phyloP scores from a whole-genome alignment of 225 moss, liverwort and hornwort genomes.

The Antitrichia curtipendula region DNA sequence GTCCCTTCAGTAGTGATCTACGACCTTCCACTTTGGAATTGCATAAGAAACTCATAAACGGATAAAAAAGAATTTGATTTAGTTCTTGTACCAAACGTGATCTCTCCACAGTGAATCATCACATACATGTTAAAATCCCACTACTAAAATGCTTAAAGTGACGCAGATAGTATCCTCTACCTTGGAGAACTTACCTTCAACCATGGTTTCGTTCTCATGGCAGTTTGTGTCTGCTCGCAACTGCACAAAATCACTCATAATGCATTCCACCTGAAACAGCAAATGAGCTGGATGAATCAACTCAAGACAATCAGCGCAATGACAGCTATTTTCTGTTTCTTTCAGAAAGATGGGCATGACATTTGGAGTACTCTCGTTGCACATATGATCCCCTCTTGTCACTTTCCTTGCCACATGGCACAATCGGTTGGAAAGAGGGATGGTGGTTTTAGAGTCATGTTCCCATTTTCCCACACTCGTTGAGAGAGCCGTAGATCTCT shows the following conservation, averaged over 20 bases:
- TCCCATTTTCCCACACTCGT: neutral
- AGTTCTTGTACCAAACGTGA: neutral
- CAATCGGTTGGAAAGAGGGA: neutral
- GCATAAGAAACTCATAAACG: neutral
- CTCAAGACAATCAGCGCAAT: neutral
- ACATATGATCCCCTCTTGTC: neutral
- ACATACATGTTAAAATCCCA: neutral
- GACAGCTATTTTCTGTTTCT: neutral
- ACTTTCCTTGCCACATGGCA: neutral
- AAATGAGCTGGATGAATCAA: neutral
- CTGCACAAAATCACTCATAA: slow-evolving; percentile 95
- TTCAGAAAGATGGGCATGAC: neutral
- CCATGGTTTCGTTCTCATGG: slow-evolving; percentile 73
- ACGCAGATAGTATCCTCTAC: neutral
- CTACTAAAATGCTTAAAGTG: neutral
- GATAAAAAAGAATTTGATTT: neutral
- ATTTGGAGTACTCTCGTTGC: neutral
- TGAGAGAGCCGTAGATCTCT: neutral
- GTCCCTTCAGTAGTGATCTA: neutral
- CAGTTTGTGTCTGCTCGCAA: slow-evolving; percentile 57
- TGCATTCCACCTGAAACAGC: slow-evolving; percentile 66
- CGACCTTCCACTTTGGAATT: neutral
- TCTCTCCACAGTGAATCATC: neutral
- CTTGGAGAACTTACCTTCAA: slow-evolving; percentile 49
- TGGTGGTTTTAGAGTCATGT: neutral